Evolutionary conservation across 305 asterid genomes (phyloP).

Genomic region (Fraxinus greggii): DNA sequence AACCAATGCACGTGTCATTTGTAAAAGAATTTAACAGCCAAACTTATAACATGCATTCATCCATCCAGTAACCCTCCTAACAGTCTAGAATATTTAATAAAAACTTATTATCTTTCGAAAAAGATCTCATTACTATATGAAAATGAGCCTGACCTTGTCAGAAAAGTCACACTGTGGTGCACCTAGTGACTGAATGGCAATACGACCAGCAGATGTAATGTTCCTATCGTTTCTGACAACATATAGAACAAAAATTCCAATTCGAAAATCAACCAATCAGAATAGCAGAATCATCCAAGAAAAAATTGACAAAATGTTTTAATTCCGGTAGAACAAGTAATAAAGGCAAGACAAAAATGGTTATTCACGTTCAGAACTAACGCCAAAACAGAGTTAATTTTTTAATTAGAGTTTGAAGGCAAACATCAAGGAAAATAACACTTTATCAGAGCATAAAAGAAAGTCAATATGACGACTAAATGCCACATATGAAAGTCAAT

Average conservation of each 20-base stretch:
- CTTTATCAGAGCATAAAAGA: not conserved
- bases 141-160: constrained; percentile 43
- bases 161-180: constrained; percentile 88
- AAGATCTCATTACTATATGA: not conserved
- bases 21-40: not conserved
- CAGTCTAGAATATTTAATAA: not conserved
- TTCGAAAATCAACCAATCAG: not conserved
- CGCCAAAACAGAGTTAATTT: not conserved
- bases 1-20: constrained; percentile 9
- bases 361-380: not conserved
- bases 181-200: constrained; percentile 84
- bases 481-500: not conserved
- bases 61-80: not conserved
- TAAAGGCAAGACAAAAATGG: not conserved
- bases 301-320: not conserved
- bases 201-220: constrained; percentile 52
- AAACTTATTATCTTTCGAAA: not conserved
- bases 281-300: constrained; percentile 4
- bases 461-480: not conserved
- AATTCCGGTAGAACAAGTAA: not conserved
- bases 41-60: constrained; percentile 17
- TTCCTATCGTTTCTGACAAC: constrained; percentile 52
- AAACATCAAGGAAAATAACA: not conserved
- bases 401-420: not conserved
- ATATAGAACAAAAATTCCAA: constrained; percentile 15